Conservation (phyloP, 805 yeast species). For the Naumovozyma castellii region DNA sequence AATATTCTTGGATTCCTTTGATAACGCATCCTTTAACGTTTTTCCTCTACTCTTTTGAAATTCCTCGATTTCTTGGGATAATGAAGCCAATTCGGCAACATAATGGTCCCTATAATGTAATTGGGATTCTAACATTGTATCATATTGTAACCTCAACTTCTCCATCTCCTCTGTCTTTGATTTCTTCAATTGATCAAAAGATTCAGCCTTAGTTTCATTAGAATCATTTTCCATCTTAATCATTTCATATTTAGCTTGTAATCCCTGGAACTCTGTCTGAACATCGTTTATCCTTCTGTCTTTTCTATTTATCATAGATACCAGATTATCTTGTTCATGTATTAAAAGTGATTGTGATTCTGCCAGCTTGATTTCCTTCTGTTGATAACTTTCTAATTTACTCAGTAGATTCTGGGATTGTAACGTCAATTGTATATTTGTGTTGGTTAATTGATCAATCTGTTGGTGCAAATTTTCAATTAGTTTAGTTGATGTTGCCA, state of each 20-base stretch:
- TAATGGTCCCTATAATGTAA: conserved; percentile 18
- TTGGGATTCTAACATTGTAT: conserved; percentile 20
- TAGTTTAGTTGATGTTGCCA: conserved; percentile 19
- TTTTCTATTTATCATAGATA: conserved; percentile 39
- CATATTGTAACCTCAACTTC: conserved; percentile 10
- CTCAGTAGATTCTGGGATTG: conserved; percentile 43
- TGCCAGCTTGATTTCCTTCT: conserved; percentile 39
- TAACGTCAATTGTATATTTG: conserved; percentile 30
- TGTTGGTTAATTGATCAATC: conserved; percentile 44
- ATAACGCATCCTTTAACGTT: conserved; percentile 5
- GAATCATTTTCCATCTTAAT: background rate
- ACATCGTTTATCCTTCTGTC: conserved; percentile 54
- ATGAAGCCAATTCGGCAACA: conserved; percentile 13
- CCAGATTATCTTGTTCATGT: conserved; percentile 56
- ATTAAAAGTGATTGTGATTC: conserved; percentile 50
- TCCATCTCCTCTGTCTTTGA: conserved; percentile 1
- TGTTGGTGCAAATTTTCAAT: conserved; percentile 37
- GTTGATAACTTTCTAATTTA: conserved; percentile 38
- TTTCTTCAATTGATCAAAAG: background rate
- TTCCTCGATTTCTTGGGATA: conserved; percentile 5
- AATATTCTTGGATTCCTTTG: conserved; percentile 11
- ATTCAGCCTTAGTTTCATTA: conserved; percentile 5
- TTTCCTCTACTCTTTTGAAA: conserved; percentile 1
- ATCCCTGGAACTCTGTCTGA: conserved; percentile 5
- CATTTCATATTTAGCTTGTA: background rate